A percentile compares a stretch with the other conserved stretches of the same genome.
Evolutionary conservation across 306 rosid species (phyloP).

Genomic region (Sophora flavescens): DNA sequence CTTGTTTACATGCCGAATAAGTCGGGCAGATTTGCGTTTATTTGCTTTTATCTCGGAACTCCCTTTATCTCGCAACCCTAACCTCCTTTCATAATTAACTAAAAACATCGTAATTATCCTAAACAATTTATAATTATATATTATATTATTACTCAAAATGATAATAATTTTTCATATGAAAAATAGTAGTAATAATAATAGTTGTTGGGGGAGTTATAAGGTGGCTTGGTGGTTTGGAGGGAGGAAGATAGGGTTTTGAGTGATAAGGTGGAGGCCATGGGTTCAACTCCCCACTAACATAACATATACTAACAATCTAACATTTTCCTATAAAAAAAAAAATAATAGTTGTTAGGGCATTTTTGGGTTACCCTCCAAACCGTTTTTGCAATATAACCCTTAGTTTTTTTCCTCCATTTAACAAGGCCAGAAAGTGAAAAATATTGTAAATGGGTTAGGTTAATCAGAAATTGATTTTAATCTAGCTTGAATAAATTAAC

Average conservation of each 20-base stretch:
- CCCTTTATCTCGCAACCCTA: neutral
- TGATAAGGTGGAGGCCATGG: too few species aligned
- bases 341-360: too few species aligned
- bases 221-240: too few species aligned
- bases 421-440: neutral
- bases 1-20: neutral
- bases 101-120: neutral
- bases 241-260: too few species aligned
- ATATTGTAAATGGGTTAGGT: slow-evolving; percentile 19
- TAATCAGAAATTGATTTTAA: slow-evolving; percentile 5
- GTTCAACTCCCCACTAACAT: too few species aligned
- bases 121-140: neutral
- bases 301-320: too few species aligned
- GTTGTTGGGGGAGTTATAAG: too few species aligned
- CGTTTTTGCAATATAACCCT: too few species aligned
- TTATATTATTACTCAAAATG: neutral
- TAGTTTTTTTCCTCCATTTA: neutral
- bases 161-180: neutral
- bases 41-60: neutral
- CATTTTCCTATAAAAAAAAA: too few species aligned
- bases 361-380: too few species aligned
- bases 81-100: neutral
- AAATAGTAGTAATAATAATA: too few species aligned
- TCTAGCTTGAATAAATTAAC: neutral
- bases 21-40: neutral